Evolutionary conservation across 306 rosid genomes (phyloP).

Genomic region (Malus sylvestris): DNA sequence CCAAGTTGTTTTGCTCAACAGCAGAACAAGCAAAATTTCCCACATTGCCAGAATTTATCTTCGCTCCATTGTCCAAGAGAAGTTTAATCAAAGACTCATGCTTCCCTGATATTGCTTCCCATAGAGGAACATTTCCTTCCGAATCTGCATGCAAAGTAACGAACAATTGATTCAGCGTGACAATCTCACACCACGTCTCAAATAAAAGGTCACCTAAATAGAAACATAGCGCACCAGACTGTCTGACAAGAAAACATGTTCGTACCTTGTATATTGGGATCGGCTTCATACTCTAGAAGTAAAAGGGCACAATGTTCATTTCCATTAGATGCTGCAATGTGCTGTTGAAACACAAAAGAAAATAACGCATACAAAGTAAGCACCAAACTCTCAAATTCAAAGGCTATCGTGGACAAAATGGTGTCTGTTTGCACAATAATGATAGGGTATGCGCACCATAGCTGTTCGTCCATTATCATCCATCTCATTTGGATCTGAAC

Average conservation of each 20-base stretch:
- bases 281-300: conserved; percentile 53
- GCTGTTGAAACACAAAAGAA: conserved; percentile 34
- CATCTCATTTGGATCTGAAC: conserved; percentile 63
- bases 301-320: conserved; percentile 35
- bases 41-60: conserved; percentile 18
- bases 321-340: conserved; percentile 60
- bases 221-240: neutral
- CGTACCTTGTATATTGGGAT: conserved; percentile 58
- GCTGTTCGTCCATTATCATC: conserved; percentile 49
- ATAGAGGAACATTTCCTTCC: conserved; percentile 48
- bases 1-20: conserved; percentile 41
- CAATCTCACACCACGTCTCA: too few relatives aligned
- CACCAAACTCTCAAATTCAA: neutral
- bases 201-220: too few relatives aligned
- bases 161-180: neutral
- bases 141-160: conserved; percentile 30
- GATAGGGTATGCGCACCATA: conserved; percentile 35
- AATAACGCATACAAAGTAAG: neutral
- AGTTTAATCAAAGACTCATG: conserved; percentile 37
- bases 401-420: neutral
- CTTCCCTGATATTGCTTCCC: conserved; percentile 44
- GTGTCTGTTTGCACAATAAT: neutral
- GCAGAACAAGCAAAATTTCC: conserved; percentile 41
- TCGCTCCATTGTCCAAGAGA: conserved; percentile 46
- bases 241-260: neutral